These are phyloP conservation scores for Venturia effusa DNA, from an alignment of 2,329 filamentous ascomycete species.

Conservation along the genomic window DNA sequence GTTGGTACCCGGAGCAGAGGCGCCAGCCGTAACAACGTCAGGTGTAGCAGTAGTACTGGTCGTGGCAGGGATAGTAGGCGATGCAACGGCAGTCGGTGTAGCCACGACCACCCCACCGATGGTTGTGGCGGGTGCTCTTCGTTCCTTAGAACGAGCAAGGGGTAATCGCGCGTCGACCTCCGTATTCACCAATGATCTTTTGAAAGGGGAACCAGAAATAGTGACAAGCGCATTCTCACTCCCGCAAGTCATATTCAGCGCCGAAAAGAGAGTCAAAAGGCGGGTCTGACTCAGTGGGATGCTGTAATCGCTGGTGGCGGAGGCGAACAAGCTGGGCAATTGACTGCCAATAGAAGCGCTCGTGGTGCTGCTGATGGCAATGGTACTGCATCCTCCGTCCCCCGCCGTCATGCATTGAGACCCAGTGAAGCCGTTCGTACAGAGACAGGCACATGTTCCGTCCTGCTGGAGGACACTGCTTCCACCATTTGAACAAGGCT, in stretches of 20 bases:
- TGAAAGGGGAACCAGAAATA: constrained; percentile 47
- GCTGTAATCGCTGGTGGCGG: constrained; percentile 57
- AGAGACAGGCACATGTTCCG: constrained; percentile 69
- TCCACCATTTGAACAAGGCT: constrained; percentile 70
- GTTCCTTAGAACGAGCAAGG: background rate
- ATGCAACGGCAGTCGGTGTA: constrained; percentile 11
- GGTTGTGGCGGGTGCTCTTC: constrained; percentile 15
- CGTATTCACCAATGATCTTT: background rate
- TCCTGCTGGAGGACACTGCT: constrained; percentile 58
- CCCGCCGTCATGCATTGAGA: constrained; percentile 41
- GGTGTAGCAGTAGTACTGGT: constrained; percentile 13
- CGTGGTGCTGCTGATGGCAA: constrained; percentile 30
- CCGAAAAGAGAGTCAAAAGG: constrained; percentile 67
- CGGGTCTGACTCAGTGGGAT: constrained; percentile 60
- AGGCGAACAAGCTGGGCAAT: constrained; percentile 62
- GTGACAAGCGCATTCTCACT: constrained; percentile 81
- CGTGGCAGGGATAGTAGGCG: constrained; percentile 14
- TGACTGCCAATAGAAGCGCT: constrained; percentile 68
- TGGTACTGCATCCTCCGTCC: constrained; percentile 47
- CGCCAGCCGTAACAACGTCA: constrained; percentile 12
- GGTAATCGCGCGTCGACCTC: background rate
- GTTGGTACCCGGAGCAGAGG: constrained; percentile 24
- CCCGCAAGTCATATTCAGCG: constrained; percentile 65
- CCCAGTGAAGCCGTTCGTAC: constrained; percentile 76
- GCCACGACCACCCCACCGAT: constrained; percentile 22